Conservation (phyloP, 78 protist genomes). For the Planoprotostelium fungivorum region DNA sequence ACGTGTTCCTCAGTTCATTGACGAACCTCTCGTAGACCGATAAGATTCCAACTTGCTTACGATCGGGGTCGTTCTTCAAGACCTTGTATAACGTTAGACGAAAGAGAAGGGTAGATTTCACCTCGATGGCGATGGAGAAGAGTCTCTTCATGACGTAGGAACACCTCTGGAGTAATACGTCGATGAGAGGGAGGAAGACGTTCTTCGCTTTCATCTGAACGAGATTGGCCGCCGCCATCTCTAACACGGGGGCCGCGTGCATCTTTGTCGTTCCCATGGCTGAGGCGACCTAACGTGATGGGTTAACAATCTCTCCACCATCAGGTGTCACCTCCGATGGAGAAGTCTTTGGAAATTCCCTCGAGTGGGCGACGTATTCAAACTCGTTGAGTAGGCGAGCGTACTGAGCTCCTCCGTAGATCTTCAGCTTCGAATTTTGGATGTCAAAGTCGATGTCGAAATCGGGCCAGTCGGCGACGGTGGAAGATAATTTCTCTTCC, state of each 20-base stretch:
- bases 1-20: constrained; percentile 4
- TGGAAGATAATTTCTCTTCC: constrained; percentile 30
- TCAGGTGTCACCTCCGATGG: constrained; percentile 23
- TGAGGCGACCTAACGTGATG: constrained; percentile 34
- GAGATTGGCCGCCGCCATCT: constrained; percentile 59
- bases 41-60: constrained; percentile 15
- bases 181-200: constrained; percentile 45
- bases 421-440: constrained; percentile 28
- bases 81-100: too few species aligned
- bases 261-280: constrained; percentile 62
- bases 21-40: constrained; percentile 48
- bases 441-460: constrained; percentile 49
- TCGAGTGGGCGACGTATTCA: constrained; percentile 64
- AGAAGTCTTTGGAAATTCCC: constrained; percentile 73
- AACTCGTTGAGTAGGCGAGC: constrained; percentile 68
- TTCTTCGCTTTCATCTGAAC: constrained; percentile 58
- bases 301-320: background rate
- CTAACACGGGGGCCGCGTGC: constrained; percentile 66
- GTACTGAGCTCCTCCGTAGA: constrained; percentile 76
- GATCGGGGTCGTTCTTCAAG: constrained; percentile 25
- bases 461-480: constrained; percentile 50
- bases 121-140: too few species aligned
- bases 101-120: too few species aligned
- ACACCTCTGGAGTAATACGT: constrained; percentile 31
- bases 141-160: constrained; percentile 37